phyloP scores from a whole-genome alignment of 441 rosid genomes.

The Populus trichocarpa region DNA sequence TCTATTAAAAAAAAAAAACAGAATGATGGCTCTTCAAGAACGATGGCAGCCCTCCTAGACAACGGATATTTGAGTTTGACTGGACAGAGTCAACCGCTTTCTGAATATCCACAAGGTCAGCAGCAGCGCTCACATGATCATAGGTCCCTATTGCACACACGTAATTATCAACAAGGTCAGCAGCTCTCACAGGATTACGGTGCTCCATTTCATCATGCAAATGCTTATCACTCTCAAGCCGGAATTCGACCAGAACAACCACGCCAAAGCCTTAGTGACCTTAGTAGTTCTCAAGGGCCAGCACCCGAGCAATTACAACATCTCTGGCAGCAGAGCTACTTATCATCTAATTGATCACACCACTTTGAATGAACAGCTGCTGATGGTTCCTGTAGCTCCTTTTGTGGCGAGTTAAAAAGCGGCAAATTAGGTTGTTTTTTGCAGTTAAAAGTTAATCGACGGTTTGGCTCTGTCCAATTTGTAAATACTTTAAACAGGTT shows the following conservation, averaged over 20 bases:
- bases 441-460: not conserved
- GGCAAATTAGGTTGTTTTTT: constrained; percentile 20
- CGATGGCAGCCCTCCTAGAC: constrained; percentile 17
- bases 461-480: constrained; percentile 23
- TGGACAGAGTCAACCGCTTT: constrained; percentile 11
- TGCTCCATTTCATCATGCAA: constrained; percentile 16
- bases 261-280: constrained; percentile 20
- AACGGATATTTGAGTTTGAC: constrained; percentile 18
- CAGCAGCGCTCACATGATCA: constrained; percentile 25
- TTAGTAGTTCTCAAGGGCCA: constrained; percentile 16
- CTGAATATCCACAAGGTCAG: constrained; percentile 20
- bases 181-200: constrained; percentile 27
- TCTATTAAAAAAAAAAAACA: constrained; percentile 4
- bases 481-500: constrained; percentile 23
- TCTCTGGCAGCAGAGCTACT: constrained; percentile 28
- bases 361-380: constrained; percentile 3
- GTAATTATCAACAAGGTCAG: constrained; percentile 22
- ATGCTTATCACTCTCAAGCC: constrained; percentile 16
- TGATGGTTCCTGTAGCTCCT: not conserved
- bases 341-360: not conserved
- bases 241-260: constrained; percentile 19
- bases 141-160: not conserved
- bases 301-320: constrained; percentile 19
- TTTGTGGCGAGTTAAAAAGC: constrained; percentile 16
- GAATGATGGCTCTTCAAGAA: constrained; percentile 27